phyloP scores from a whole-genome alignment of 495 filamentous ascomycete genomes.

The Elasticomyces elasticus region DNA sequence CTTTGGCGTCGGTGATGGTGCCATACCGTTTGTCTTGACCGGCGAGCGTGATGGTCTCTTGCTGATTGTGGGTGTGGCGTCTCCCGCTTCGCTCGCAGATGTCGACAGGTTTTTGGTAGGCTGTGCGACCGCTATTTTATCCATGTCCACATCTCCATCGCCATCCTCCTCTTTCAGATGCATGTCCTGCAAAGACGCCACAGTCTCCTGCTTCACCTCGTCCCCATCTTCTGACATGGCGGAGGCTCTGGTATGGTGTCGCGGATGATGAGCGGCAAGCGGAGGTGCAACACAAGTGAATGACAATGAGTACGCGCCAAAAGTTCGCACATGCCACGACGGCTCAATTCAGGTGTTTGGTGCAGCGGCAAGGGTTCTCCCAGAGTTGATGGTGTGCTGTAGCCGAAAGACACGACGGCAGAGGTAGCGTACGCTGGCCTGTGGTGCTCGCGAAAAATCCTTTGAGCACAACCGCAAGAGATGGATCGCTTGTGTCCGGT shows the following conservation, averaged over 20 bases:
- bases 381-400: too few species aligned
- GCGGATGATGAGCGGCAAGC: not conserved
- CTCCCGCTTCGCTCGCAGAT: slow-evolving; percentile 7
- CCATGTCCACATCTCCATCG: slow-evolving; percentile 20
- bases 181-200: slow-evolving; percentile 30
- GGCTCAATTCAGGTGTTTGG: not conserved
- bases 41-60: slow-evolving; percentile 33
- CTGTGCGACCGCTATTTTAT: slow-evolving; percentile 10
- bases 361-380: too few species aligned
- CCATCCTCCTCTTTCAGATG: slow-evolving; percentile 22
- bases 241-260: slow-evolving; percentile 8
- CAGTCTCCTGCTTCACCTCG: slow-evolving; percentile 21
- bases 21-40: slow-evolving; percentile 29
- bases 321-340: not conserved
- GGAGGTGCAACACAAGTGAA: not conserved
- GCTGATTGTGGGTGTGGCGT: not conserved
- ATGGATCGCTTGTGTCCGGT: not conserved
- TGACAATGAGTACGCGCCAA: not conserved
- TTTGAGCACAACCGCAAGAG: not conserved
- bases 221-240: slow-evolving; percentile 28
- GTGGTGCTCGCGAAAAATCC: too few species aligned
- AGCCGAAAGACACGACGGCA: too few species aligned
- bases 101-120: slow-evolving; percentile 8
- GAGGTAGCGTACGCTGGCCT: too few species aligned
- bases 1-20: slow-evolving; percentile 33